A percentile compares a stretch with the other conserved stretches of the same genome.
Evolutionary conservation across 768 basidiomycete genomes (phyloP).

Genomic region (Dioszegia aurantiaca): DNA sequence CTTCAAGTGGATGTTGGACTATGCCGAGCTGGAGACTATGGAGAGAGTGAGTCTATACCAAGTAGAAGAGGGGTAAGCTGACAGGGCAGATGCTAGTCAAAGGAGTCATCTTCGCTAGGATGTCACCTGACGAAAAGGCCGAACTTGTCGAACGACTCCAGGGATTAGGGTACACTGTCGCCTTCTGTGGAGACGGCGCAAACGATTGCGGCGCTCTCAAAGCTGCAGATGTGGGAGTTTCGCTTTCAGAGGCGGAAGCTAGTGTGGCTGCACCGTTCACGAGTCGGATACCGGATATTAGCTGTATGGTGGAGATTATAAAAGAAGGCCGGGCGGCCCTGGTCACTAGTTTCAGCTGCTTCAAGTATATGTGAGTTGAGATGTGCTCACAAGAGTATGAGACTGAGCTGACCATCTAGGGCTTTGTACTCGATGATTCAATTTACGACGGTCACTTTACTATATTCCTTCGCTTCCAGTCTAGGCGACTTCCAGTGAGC

Average conservation of each 20-base stretch:
- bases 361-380: constrained; percentile 91
- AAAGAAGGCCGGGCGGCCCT: constrained; percentile 92
- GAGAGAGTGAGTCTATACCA: constrained; percentile 65
- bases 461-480: constrained; percentile 95
- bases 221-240: constrained; percentile 96
- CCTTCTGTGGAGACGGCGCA: constrained; percentile 98
- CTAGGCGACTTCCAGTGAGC: constrained; percentile 90
- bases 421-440: constrained; percentile 97
- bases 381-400: neutral
- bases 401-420: constrained; percentile 57
- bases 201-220: constrained; percentile 98
- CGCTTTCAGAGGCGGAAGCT: constrained; percentile 94
- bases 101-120: constrained; percentile 91
- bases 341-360: constrained; percentile 97
- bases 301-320: constrained; percentile 93
- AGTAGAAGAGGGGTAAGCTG: neutral
- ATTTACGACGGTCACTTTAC: constrained; percentile 91
- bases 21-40: constrained; percentile 87
- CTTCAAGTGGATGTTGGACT: constrained; percentile 97
- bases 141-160: constrained; percentile 95
- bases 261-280: constrained; percentile 98
- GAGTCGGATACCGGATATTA: constrained; percentile 85
- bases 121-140: constrained; percentile 99
- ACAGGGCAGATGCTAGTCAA: constrained; percentile 84
- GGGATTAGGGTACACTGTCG: constrained; percentile 85